Conservation (phyloP, 164 flowering plant species). For the Tetrastigma voinierianum region DNA sequence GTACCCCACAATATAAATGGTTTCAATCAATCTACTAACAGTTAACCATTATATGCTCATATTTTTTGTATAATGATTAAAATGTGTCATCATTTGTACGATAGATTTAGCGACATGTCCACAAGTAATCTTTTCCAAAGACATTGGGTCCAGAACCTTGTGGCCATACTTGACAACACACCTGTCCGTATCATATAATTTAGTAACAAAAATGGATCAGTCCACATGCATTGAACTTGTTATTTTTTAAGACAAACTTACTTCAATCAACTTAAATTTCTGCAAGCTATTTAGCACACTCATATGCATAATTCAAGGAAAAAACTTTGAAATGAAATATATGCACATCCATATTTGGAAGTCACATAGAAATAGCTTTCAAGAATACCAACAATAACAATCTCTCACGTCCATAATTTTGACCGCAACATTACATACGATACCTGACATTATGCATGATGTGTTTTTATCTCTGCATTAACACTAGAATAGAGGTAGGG, state of each 20-base stretch:
- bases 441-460: background rate
- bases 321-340: too few species aligned
- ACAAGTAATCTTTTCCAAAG: constrained; percentile 1
- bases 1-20: too few species aligned
- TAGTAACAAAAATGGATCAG: constrained; percentile 4
- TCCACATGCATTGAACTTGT: constrained; percentile 16
- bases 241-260: background rate
- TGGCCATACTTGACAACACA: constrained; percentile 5
- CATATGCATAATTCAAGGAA: background rate
- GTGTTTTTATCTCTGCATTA: background rate
- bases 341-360: too few species aligned
- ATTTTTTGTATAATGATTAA: background rate
- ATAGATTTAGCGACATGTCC: background rate
- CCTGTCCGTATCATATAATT: constrained; percentile 3
- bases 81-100: background rate
- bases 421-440: background rate
- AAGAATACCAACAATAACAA: background rate
- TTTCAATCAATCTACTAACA: too few species aligned
- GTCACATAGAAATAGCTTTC: too few species aligned
- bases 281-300: background rate
- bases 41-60: background rate
- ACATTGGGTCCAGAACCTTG: constrained; percentile 8
- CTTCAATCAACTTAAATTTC: background rate
- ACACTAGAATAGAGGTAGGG: background rate
- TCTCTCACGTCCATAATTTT: background rate